A percentile compares a stretch with the other conserved stretches of the same genome.
phyloP scores from a whole-genome alignment of 352 stramenopile species.

The Phytopythium oedochilum region DNA sequence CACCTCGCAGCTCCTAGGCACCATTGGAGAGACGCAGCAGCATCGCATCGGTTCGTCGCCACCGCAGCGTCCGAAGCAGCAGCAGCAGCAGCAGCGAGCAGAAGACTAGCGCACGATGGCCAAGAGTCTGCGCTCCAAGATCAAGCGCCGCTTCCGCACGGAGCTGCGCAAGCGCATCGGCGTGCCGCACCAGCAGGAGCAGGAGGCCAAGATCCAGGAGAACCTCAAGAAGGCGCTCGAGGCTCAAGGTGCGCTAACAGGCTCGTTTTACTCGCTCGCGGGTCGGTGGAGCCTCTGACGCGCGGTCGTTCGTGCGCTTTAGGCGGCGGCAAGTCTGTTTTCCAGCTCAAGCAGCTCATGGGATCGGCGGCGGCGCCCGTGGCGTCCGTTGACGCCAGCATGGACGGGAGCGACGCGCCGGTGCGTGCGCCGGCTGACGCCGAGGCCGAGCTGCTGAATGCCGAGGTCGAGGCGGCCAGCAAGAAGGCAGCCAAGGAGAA shows the following conservation, averaged over 20 bases:
- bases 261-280: no score
- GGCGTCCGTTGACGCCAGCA: slow-evolving; percentile 17
- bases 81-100: slow-evolving; percentile 11
- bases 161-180: slow-evolving; percentile 81
- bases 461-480: slow-evolving; percentile 32
- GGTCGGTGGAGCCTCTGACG: no score
- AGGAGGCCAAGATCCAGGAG: slow-evolving; percentile 81
- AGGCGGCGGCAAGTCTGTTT: slow-evolving; percentile 47
- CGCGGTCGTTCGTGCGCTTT: not conserved
- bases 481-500: slow-evolving; percentile 43
- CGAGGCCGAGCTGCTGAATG: slow-evolving; percentile 45
- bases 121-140: slow-evolving; percentile 88
- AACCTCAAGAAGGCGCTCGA: slow-evolving; percentile 82
- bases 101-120: slow-evolving; percentile 38
- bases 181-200: slow-evolving; percentile 60
- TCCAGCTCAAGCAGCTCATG: slow-evolving; percentile 74
- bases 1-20: not conserved
- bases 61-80: not conserved
- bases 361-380: slow-evolving; percentile 42
- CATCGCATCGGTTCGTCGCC: not conserved
- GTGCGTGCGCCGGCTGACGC: slow-evolving; percentile 26
- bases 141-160: slow-evolving; percentile 87
- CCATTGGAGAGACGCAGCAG: not conserved
- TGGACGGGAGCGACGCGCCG: slow-evolving; percentile 27
- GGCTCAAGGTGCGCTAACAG: slow-evolving; percentile 46